Base-by-base conservation (phyloP, 139 green algal species). In the Chlorella ohadii region DNA sequence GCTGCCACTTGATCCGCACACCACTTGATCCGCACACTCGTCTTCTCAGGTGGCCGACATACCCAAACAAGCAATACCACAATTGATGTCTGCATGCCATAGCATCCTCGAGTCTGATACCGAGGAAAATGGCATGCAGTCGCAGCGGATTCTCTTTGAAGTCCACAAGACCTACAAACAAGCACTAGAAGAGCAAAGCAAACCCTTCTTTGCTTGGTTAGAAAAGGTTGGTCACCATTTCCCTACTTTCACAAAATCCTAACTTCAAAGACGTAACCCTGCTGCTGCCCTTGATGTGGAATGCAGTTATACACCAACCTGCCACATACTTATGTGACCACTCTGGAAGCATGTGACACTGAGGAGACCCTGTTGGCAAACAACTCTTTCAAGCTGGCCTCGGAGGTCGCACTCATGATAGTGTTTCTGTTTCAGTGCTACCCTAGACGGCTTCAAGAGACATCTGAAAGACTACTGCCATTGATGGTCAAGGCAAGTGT, bases 51-150 rank as follows among this genome's bases (percentile, higher is more conserved):
- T 81, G 31, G 74, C 74, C 1, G 74, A 81, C 3, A 57, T 81
- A 33, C 74, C 51, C 3, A 68, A 51, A 15, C 17, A 51, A 23
- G 31, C 41, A 5, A 27, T 81, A 31, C 74, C 74, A 12, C 31
- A 34, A 9, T 4, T 81, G 4, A 70, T 81, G 74, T 0, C 19
- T 22, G 74, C 74, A 33, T 81, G 74, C 12, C 74, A 81, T 81
- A 33, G 19, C 20, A 70, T 97, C 22, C 82, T 98, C 9, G 71
- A 83, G 36, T 84, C 56, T 2, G 97, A 99, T 88, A 96, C 97
- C 70, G 96, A 99, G 89, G 94, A 97, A 5, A 98, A 98, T 81
- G 96, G 87, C 1, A 78, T 98, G 19, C 80, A 98, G 0, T 90
- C 87, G 19, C 88, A 98, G 67, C 93, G 94, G 25, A 85, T 97